Conservation (phyloP, 2,329 filamentous ascomycete genomes). For the Fusarium sp. region DNA sequence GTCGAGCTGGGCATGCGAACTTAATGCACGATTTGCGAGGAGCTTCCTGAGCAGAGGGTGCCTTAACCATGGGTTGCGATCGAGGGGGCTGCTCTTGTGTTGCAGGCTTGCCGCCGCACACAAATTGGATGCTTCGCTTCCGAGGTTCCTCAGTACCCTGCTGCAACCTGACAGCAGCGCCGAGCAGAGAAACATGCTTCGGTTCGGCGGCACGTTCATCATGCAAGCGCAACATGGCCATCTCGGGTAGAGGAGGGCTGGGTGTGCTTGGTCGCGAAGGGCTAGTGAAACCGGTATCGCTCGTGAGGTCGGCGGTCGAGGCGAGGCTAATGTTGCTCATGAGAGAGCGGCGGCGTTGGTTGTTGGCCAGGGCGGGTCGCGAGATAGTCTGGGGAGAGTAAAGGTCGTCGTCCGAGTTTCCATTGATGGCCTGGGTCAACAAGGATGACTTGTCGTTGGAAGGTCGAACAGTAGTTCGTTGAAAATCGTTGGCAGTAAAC, state of each 20-base stretch:
- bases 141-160: slow-evolving; percentile 67
- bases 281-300: slow-evolving; percentile 91
- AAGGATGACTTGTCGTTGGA: slow-evolving; percentile 80
- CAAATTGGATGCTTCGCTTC: slow-evolving; percentile 94
- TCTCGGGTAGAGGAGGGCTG: slow-evolving; percentile 83
- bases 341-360: slow-evolving; percentile 72
- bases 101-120: slow-evolving; percentile 78
- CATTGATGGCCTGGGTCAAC: slow-evolving; percentile 86
- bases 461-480: slow-evolving; percentile 63
- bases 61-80: slow-evolving; percentile 54
- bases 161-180: slow-evolving; percentile 43
- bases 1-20: slow-evolving; percentile 78
- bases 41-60: slow-evolving; percentile 56
- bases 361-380: slow-evolving; percentile 51
- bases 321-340: slow-evolving; percentile 85
- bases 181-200: slow-evolving; percentile 48
- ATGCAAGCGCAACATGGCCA: slow-evolving; percentile 62
- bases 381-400: slow-evolving; percentile 55
- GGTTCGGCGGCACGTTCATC: slow-evolving; percentile 49
- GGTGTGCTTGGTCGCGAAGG: slow-evolving; percentile 90
- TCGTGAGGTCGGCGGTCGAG: slow-evolving; percentile 93
- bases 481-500: slow-evolving; percentile 58
- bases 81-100: slow-evolving; percentile 60
- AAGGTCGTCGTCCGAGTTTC: slow-evolving; percentile 72
- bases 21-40: slow-evolving; percentile 77